Evolutionary conservation across 306 rosid genomes (phyloP).

Genomic region (Malus sieversii): DNA sequence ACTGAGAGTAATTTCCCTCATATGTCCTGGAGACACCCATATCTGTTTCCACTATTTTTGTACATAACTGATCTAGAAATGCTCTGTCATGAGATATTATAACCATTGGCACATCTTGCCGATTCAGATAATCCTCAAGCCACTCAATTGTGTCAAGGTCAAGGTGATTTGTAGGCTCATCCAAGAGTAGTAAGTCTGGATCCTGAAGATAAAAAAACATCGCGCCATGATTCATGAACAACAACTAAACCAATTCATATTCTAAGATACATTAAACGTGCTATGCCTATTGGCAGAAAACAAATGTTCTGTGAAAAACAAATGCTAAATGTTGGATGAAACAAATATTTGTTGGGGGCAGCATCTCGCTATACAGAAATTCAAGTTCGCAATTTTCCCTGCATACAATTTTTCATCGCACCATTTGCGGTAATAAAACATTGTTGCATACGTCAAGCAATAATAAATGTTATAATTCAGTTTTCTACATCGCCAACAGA

Average conservation of each 20-base stretch:
- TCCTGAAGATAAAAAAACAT: constrained; percentile 50
- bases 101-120: constrained; percentile 97
- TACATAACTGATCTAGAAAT: constrained; percentile 93
- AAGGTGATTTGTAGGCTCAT: constrained; percentile 96
- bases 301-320: too few species aligned
- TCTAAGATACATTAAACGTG: not conserved
- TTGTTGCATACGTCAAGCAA: not conserved
- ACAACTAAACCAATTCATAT: not conserved
- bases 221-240: not conserved
- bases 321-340: too few species aligned
- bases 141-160: constrained; percentile 98
- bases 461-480: constrained; percentile 7
- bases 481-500: not conserved
- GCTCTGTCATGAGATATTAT: constrained; percentile 97
- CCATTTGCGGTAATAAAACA: not conserved
- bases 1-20: constrained; percentile 85
- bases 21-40: constrained; percentile 85
- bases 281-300: not conserved
- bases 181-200: constrained; percentile 83
- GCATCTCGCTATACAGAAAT: not conserved
- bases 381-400: not conserved
- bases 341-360: not conserved
- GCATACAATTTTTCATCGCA: not conserved
- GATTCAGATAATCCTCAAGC: constrained; percentile 82
- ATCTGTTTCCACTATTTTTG: constrained; percentile 98